phyloP scores from a whole-genome alignment of 345 rosid species.

The Aquilaria yunnanensis region DNA sequence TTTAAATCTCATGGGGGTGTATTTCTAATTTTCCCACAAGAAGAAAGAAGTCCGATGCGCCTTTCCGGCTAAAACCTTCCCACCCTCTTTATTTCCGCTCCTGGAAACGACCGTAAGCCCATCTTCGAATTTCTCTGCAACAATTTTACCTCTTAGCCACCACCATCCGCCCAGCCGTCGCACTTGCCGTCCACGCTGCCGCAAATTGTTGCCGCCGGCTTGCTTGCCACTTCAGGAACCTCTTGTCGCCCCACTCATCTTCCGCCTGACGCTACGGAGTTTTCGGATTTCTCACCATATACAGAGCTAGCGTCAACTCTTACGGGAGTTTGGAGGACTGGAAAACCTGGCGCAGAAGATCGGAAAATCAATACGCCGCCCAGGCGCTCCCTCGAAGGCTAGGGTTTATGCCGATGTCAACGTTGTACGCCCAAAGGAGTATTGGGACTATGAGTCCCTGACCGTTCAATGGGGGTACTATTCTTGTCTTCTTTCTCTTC shows the following conservation, averaged over 20 bases:
- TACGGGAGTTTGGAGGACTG: constrained; percentile 22
- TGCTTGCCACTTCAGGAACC: constrained; percentile 22
- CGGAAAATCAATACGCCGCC: constrained; percentile 83
- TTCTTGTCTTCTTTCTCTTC: neutral
- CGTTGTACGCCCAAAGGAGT: constrained; percentile 76
- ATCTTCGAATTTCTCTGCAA: constrained; percentile 33
- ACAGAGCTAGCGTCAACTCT: neutral
- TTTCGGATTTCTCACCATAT: too few species aligned
- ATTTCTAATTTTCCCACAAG: too few species aligned
- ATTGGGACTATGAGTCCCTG: constrained; percentile 68
- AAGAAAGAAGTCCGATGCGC: too few species aligned
- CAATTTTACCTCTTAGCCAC: constrained; percentile 22
- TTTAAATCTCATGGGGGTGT: too few species aligned
- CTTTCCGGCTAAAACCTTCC: too few species aligned
- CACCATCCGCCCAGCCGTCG: constrained; percentile 2
- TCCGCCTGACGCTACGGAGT: too few species aligned
- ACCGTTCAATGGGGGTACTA: constrained; percentile 88
- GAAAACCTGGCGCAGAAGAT: constrained; percentile 97
- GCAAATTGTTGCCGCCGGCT: constrained; percentile 17
- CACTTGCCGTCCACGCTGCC: neutral
- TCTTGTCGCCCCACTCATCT: constrained; percentile 3
- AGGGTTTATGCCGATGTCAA: constrained; percentile 93
- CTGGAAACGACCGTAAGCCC: constrained; percentile 70
- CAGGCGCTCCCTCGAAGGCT: constrained; percentile 93
- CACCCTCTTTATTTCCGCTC: neutral